These are phyloP conservation scores for Parathielavia hyrcaniae DNA, from an alignment of 495 filamentous ascomycete genomes.

Conservation along the genomic window DNA sequence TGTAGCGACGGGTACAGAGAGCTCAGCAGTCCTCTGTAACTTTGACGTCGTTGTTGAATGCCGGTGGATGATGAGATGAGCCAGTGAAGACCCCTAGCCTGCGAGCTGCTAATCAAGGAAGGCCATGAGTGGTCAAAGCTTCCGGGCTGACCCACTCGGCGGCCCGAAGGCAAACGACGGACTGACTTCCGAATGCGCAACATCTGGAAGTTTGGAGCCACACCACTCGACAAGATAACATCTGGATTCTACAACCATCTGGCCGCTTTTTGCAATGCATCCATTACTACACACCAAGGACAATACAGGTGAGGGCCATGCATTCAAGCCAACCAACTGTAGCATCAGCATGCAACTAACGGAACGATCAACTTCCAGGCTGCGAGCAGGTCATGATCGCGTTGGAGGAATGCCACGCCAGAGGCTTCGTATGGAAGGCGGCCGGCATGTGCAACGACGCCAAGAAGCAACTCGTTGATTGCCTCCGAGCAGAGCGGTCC, in stretches of 20 bases:
- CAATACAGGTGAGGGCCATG: conserved; percentile 60
- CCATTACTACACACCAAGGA: conserved; percentile 90
- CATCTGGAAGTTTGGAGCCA: background rate
- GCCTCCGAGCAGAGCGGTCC: conserved; percentile 69
- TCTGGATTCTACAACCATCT: background rate
- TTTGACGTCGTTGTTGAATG: conserved; percentile 2
- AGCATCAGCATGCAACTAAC: conserved; percentile 3
- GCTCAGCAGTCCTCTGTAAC: background rate
- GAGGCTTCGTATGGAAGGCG: conserved; percentile 82
- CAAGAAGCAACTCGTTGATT: conserved; percentile 74
- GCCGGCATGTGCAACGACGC: conserved; percentile 83
- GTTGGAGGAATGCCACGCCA: conserved; percentile 92
- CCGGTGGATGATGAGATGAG: background rate
- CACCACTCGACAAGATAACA: background rate
- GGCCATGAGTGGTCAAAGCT: conserved; percentile 25
- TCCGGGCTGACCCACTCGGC: background rate
- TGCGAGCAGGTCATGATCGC: conserved; percentile 90
- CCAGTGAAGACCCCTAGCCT: background rate
- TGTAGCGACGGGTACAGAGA: background rate
- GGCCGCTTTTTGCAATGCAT: conserved; percentile 63
- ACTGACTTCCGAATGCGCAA: background rate
- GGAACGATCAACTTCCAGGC: conserved; percentile 44
- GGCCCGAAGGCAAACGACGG: background rate
- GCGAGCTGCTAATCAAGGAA: background rate
- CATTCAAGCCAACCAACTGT: background rate